Conservation (phyloP, 2,329 filamentous ascomycete species). For the Penicillium sp. region DNA sequence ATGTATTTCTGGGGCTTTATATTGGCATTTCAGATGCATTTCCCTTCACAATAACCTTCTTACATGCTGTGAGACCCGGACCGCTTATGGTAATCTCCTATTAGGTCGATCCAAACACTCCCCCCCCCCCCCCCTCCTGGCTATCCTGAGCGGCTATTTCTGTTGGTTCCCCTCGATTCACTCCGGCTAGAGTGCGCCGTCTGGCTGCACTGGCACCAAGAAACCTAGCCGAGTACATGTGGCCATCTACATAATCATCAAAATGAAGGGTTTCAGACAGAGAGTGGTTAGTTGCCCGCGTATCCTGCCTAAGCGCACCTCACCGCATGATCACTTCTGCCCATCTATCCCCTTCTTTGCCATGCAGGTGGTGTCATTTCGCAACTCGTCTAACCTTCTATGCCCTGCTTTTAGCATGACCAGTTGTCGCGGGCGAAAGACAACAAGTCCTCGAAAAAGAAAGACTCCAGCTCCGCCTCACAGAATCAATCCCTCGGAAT, state of each 20-base stretch:
- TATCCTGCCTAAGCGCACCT: conserved; percentile 13
- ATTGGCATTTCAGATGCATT: not conserved
- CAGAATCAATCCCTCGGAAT: conserved; percentile 60
- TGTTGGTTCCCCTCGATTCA: conserved; percentile 20
- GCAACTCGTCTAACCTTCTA: conserved; percentile 7
- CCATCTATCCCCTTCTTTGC: conserved; percentile 25
- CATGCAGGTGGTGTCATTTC: conserved; percentile 3
- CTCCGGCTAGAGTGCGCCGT: conserved; percentile 35
- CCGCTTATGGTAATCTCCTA: conserved; percentile 27
- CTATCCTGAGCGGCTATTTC: conserved; percentile 21
- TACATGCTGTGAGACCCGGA: conserved; percentile 16
- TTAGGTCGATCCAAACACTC: conserved; percentile 32
- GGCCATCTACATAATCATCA: conserved; percentile 42
- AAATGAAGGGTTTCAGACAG: conserved; percentile 97
- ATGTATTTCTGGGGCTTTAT: not conserved
- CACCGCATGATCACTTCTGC: conserved; percentile 25
- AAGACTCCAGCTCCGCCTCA: conserved; percentile 68
- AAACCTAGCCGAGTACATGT: conserved; percentile 34
- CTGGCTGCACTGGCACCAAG: conserved; percentile 35
- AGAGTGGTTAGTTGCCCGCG: conserved; percentile 73
- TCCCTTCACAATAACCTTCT: not conserved
- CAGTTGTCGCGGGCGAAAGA: conserved; percentile 92
- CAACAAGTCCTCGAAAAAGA: conserved; percentile 74
- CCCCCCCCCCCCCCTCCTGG: conserved; percentile 15
- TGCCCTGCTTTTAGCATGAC: conserved; percentile 51